phyloP scores from a whole-genome alignment of 495 filamentous ascomycete species.

The Aspergillus hancockii region DNA sequence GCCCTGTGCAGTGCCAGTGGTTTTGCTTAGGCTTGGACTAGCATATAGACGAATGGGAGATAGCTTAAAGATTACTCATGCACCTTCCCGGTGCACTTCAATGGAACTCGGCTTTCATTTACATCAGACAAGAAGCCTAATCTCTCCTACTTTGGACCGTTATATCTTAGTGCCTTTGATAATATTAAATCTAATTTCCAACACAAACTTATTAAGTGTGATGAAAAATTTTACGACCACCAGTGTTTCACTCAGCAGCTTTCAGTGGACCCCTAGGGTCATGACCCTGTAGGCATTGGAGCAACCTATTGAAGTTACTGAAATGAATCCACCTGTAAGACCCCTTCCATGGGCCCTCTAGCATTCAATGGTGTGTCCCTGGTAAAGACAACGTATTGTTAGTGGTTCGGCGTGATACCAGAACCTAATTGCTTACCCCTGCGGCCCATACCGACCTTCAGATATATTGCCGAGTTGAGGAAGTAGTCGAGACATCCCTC shows the following conservation, averaged over 20 bases:
- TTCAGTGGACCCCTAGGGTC: neutral
- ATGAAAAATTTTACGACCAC: conserved; percentile 1
- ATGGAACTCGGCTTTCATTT: neutral
- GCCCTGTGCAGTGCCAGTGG: too few relatives aligned
- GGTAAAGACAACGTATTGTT: conserved; percentile 2
- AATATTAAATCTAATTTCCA: too few relatives aligned
- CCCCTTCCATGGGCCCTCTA: neutral
- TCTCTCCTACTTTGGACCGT: too few relatives aligned
- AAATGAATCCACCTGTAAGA: conserved; percentile 1
- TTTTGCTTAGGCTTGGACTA: too few relatives aligned
- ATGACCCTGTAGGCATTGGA: neutral
- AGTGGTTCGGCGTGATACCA: neutral
- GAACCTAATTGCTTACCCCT: neutral
- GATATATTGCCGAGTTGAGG: neutral
- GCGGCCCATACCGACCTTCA: neutral
- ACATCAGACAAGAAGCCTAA: neutral
- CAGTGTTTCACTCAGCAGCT: neutral
- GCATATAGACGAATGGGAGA: too few relatives aligned
- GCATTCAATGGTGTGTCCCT: neutral
- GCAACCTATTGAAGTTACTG: neutral
- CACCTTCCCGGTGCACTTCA: too few relatives aligned
- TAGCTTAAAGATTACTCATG: too few relatives aligned
- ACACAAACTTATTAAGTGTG: too few relatives aligned
- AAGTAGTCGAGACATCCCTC: too few relatives aligned
- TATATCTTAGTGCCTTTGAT: too few relatives aligned